phyloP scores from a whole-genome alignment of 1,139 yeast species.

The Scheffersomyces lignicola region DNA sequence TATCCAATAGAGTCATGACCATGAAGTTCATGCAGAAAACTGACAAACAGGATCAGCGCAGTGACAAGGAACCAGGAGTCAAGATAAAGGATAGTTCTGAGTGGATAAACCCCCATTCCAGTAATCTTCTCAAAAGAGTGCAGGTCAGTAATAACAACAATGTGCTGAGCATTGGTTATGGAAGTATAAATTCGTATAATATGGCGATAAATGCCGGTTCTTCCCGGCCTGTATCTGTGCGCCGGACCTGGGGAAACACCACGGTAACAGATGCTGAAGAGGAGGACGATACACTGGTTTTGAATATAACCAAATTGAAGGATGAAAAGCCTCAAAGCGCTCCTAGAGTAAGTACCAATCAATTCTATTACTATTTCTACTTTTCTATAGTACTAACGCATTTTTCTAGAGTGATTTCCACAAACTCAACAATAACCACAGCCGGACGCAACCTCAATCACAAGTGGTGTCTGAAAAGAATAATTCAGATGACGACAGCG shows the following conservation, averaged over 20 bases:
- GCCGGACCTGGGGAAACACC: slow-evolving; percentile 26
- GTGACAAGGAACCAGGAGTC: slow-evolving; percentile 20
- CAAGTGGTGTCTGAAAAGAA: slow-evolving; percentile 9
- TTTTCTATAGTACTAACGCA: background rate
- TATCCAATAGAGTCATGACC: slow-evolving; percentile 68
- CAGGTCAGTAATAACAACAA: slow-evolving; percentile 9
- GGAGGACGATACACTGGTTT: slow-evolving; percentile 22
- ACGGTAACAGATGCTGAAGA: background rate
- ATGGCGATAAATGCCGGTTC: background rate
- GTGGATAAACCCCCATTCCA: slow-evolving; percentile 53
- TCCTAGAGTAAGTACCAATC: slow-evolving; percentile 11
- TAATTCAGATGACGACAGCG: slow-evolving; percentile 1
- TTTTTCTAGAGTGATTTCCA: slow-evolving; percentile 1
- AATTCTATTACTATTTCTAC: background rate
- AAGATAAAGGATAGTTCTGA: slow-evolving; percentile 57
- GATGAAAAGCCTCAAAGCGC: slow-evolving; percentile 13
- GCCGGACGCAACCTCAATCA: background rate
- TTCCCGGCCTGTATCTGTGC: slow-evolving; percentile 18
- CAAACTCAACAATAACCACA: slow-evolving; percentile 1
- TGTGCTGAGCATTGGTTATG: slow-evolving; percentile 50
- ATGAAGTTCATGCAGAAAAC: slow-evolving; percentile 62
- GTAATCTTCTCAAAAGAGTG: slow-evolving; percentile 16
- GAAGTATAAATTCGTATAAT: slow-evolving; percentile 33
- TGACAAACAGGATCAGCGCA: slow-evolving; percentile 5
- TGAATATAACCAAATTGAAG: slow-evolving; percentile 25